phyloP scores from a whole-genome alignment of 2,329 filamentous ascomycete species.

The Colletotrichum melonis region DNA sequence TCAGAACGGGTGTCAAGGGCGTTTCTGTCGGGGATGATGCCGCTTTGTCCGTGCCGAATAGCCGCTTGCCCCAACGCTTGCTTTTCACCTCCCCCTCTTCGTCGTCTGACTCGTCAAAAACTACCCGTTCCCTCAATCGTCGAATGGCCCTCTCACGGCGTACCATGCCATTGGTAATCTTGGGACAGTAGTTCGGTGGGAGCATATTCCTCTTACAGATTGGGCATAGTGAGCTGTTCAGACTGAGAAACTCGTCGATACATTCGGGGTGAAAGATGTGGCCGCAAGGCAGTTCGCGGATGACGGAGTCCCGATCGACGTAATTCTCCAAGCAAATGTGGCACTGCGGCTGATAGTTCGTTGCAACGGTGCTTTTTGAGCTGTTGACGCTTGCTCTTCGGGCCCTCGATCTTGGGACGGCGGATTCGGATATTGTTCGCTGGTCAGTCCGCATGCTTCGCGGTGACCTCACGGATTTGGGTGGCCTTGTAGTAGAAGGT shows the following conservation, averaged over 20 bases:
- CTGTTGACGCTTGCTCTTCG: constrained; percentile 51
- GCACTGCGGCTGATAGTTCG: constrained; percentile 82
- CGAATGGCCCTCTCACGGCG: constrained; percentile 79
- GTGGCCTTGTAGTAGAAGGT: constrained; percentile 51
- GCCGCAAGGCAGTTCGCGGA: constrained; percentile 87
- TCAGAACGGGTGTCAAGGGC: constrained; percentile 28
- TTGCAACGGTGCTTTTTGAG: constrained; percentile 52
- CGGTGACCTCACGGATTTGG: constrained; percentile 43
- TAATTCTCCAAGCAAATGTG: constrained; percentile 92
- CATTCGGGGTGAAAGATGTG: constrained; percentile 96
- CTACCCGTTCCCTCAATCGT: constrained; percentile 65
- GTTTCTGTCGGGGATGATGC: constrained; percentile 25
- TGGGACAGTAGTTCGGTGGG: constrained; percentile 73
- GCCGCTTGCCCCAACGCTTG: constrained; percentile 48
- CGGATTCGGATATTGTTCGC: constrained; percentile 28
- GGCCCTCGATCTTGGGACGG: constrained; percentile 43
- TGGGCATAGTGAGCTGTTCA: constrained; percentile 88
- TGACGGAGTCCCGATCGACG: constrained; percentile 73
- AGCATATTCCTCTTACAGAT: constrained; percentile 89
- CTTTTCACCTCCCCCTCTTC: constrained; percentile 47
- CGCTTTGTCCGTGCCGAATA: constrained; percentile 43
- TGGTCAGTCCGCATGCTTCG: constrained; percentile 33
- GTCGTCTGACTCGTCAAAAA: constrained; percentile 51
- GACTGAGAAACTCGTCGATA: constrained; percentile 84
- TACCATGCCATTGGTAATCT: constrained; percentile 88